Evolutionary conservation across 2,329 filamentous ascomycete species (phyloP).

Genomic region (Cryphonectria parasitica): DNA sequence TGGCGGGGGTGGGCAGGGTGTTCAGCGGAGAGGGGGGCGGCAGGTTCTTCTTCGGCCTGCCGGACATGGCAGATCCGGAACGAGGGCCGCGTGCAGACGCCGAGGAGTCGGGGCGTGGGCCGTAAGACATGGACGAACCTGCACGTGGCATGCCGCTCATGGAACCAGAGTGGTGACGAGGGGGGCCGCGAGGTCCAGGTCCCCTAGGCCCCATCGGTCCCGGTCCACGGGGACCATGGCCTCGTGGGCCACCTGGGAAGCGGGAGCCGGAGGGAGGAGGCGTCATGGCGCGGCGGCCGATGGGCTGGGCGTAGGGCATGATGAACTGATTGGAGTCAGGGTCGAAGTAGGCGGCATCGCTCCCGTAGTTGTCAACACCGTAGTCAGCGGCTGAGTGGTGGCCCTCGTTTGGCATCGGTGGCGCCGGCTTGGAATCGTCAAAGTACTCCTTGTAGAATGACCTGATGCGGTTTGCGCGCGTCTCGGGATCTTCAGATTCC

Average conservation of each 20-base stretch:
- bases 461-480: slow-evolving; percentile 92
- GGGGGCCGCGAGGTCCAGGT: slow-evolving; percentile 28
- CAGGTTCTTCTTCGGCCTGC: slow-evolving; percentile 48
- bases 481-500: slow-evolving; percentile 85
- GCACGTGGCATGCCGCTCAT: slow-evolving; percentile 57
- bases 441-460: slow-evolving; percentile 99
- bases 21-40: slow-evolving; percentile 76
- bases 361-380: slow-evolving; percentile 60
- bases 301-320: slow-evolving; percentile 81
- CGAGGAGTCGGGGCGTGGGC: slow-evolving; percentile 41
- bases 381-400: slow-evolving; percentile 56
- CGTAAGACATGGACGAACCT: slow-evolving; percentile 43
- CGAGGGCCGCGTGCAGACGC: slow-evolving; percentile 47
- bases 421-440: slow-evolving; percentile 69
- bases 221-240: slow-evolving; percentile 34
- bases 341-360: slow-evolving; percentile 70
- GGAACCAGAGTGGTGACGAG: slow-evolving; percentile 51
- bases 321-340: slow-evolving; percentile 72
- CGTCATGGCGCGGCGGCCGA: slow-evolving; percentile 92
- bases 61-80: slow-evolving; percentile 52
- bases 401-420: slow-evolving; percentile 30
- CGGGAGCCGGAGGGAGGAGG: slow-evolving; percentile 71
- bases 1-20: slow-evolving; percentile 82
- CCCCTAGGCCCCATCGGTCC: slow-evolving; percentile 24
- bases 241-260: slow-evolving; percentile 44